phyloP scores from a whole-genome alignment of 2,329 filamentous ascomycete species.

The Apiospora saccharicola region DNA sequence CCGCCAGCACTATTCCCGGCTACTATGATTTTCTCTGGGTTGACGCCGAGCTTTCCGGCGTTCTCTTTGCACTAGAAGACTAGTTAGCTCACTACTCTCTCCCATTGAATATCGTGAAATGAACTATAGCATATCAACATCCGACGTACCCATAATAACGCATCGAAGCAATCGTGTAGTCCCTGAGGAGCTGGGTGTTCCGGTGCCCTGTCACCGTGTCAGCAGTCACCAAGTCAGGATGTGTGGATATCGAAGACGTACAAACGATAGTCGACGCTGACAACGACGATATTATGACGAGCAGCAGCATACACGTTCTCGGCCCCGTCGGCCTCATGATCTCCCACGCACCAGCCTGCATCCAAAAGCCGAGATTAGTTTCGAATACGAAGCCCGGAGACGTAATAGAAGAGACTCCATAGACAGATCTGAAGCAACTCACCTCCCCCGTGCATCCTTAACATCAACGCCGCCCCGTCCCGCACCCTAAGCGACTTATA shows the following conservation, averaged over 20 bases:
- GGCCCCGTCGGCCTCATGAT: constrained; percentile 44
- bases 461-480: constrained; percentile 37
- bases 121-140: too few relatives aligned
- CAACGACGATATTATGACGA: constrained; percentile 45
- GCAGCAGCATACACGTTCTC: constrained; percentile 45
- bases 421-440: constrained; percentile 23
- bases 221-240: constrained; percentile 21
- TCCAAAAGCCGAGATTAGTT: background rate
- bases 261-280: constrained; percentile 49
- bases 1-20: constrained; percentile 59
- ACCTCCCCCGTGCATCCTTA: constrained; percentile 48
- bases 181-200: constrained; percentile 58
- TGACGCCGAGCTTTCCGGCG: constrained; percentile 46
- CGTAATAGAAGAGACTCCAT: background rate
- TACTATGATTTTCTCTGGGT: constrained; percentile 50
- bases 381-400: background rate
- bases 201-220: constrained; percentile 52
- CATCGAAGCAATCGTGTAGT: constrained; percentile 59
- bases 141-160: constrained; percentile 47
- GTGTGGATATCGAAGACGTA: constrained; percentile 29
- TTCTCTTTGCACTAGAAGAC: constrained; percentile 53
- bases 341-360: constrained; percentile 42
- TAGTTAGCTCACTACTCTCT: background rate
- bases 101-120: too few relatives aligned
- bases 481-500: constrained; percentile 40